These are phyloP conservation scores for Diutina neorugosa DNA, from an alignment of 1,139 yeast species.

Conservation along the genomic window DNA sequence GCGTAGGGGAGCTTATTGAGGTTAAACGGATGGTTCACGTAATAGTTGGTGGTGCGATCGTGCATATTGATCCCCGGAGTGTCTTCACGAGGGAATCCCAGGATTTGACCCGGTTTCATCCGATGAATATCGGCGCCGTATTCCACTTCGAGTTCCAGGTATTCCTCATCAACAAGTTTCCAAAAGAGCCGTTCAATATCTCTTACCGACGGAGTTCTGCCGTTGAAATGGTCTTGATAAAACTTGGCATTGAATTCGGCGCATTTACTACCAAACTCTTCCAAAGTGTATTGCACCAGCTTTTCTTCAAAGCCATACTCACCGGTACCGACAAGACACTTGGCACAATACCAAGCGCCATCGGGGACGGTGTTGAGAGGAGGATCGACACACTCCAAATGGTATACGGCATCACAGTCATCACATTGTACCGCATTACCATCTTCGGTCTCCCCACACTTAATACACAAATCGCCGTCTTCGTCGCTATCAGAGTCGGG, in stretches of 20 bases:
- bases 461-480: slow-evolving; percentile 26
- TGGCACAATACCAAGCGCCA: slow-evolving; percentile 69
- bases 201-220: slow-evolving; percentile 20
- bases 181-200: slow-evolving; percentile 49
- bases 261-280: slow-evolving; percentile 53
- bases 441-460: slow-evolving; percentile 44
- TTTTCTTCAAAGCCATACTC: slow-evolving; percentile 85
- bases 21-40: slow-evolving; percentile 52
- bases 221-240: slow-evolving; percentile 15
- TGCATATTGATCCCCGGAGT: slow-evolving; percentile 7
- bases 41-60: slow-evolving; percentile 13
- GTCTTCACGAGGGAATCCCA: slow-evolving; percentile 48
- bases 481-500: slow-evolving; percentile 14
- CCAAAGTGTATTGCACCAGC: slow-evolving; percentile 38
- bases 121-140: slow-evolving; percentile 77
- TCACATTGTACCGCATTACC: slow-evolving; percentile 50
- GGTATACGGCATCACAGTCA: slow-evolving; percentile 62
- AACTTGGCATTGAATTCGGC: slow-evolving; percentile 35
- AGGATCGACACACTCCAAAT: slow-evolving; percentile 49
- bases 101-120: slow-evolving; percentile 43
- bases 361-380: slow-evolving; percentile 38
- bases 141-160: slow-evolving; percentile 40
- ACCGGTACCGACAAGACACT: slow-evolving; percentile 76
- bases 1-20: slow-evolving; percentile 57
- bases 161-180: slow-evolving; percentile 37